phyloP scores from a whole-genome alignment of 2,329 filamentous ascomycete genomes.

The Epichloe brachyelytri region DNA sequence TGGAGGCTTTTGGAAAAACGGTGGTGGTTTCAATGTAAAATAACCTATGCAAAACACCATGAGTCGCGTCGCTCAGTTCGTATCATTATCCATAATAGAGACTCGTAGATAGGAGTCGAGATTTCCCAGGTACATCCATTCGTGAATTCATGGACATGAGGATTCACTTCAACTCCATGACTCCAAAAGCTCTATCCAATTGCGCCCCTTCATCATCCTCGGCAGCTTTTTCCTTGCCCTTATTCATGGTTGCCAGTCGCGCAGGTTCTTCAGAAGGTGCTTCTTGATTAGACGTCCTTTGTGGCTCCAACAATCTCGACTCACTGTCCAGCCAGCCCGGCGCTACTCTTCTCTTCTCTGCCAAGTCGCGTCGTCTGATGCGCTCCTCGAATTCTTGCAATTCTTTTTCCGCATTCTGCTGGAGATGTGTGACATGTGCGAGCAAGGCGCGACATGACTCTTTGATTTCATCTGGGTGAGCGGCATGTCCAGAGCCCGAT shows the following conservation, averaged over 20 bases:
- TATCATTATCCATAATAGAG: neutral
- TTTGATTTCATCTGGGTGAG: conserved; percentile 77
- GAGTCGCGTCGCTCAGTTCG: conserved; percentile 1
- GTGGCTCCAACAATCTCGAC: conserved; percentile 54
- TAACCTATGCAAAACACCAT: neutral
- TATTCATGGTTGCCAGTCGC: conserved; percentile 4
- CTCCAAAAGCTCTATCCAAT: conserved; percentile 45
- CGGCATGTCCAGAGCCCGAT: conserved; percentile 65
- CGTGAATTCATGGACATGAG: too few species aligned
- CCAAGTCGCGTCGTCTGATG: conserved; percentile 52
- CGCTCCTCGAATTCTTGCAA: conserved; percentile 58
- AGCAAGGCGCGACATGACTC: conserved; percentile 68
- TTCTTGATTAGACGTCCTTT: conserved; percentile 30
- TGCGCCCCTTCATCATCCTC: conserved; percentile 38
- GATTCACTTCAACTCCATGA: conserved; percentile 23
- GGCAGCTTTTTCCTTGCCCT: conserved; percentile 3
- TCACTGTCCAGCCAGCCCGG: conserved; percentile 74
- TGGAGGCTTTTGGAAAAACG: too few species aligned
- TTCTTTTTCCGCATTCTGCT: conserved; percentile 53
- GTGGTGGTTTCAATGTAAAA: too few species aligned
- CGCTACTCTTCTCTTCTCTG: conserved; percentile 67
- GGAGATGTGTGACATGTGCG: conserved; percentile 57
- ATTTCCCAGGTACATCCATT: too few species aligned
- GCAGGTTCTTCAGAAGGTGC: conserved; percentile 9
- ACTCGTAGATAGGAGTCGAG: neutral